Evolutionary conservation across 192 early-diverging fungal species (phyloP), one percentile per base, ranked within the genome.

Genomic region (Chytriomyces sp.): DNA sequence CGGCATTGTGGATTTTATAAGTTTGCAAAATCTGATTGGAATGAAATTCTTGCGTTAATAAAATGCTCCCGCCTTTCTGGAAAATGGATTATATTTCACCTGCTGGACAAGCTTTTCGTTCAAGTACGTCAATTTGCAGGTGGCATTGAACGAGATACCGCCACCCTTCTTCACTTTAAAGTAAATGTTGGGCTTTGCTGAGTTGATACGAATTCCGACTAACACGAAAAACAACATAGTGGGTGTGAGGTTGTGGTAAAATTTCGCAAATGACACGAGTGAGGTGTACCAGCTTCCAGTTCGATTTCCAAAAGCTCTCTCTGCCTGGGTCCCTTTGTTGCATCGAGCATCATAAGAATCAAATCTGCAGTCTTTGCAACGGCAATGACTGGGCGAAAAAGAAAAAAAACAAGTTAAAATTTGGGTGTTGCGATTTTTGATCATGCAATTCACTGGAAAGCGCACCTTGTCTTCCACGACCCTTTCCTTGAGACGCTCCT

Each of bases 151-250:
- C 74, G 91, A 94, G 71, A 99, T 93, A 46, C 98, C 98, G 46
- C 98, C 98, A 61, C 95, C 97, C 59, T 93, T 99, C 81, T 99
- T 99, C 79, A 95, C 86, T 84, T 98, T 98, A 87, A 96, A 98
- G 79, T 95, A 95, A 61, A 99, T 96, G 80, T 99, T 98, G 8
- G 98, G 96, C 77, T 82, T 85, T 35, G 77, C 62, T 59, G 86
- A 89, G 83, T 99, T 99, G 66, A 99, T 86, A 71, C 98, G 88
- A 65, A 99, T 97, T 7, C 97, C 98, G 23, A 99, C 95, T 74
- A 46, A 20, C 9, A 20, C 26, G 16, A 26, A 46, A 35, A 35
- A 35, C 0, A 35, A 35, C 0, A 35, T 35, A 35, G 35, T 57
- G 53, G 53, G 20, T 2, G 53, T 57, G 20, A 57, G 53, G 13